Conservation (phyloP, 352 stramenopile genomes). For the Phytopythium cucurbitacearum region DNA sequence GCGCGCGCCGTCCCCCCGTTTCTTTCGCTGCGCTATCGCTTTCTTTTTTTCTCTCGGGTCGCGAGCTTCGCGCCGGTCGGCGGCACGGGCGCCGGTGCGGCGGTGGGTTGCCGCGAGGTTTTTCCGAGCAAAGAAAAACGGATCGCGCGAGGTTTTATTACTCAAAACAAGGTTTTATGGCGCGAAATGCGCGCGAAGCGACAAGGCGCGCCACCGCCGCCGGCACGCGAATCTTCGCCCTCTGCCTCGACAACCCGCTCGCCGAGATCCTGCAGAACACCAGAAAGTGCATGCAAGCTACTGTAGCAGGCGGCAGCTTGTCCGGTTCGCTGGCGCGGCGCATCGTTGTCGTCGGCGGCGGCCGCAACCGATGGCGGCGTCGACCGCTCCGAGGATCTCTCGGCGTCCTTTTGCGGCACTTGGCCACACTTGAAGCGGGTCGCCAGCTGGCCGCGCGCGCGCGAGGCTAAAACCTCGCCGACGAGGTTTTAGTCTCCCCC, state of each 20-base stretch:
- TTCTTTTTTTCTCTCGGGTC: constrained; percentile 6
- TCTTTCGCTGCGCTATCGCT: constrained; percentile 3
- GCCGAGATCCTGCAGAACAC: too few species aligned
- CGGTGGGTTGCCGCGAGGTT: constrained; percentile 21
- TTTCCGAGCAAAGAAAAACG: constrained; percentile 4
- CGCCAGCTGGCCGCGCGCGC: not conserved
- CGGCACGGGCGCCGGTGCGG: not conserved
- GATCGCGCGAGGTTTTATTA: constrained; percentile 16
- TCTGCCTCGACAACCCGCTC: too few species aligned
- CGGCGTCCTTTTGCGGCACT: too few species aligned
- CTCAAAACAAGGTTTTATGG: constrained; percentile 2
- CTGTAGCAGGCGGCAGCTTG: too few species aligned
- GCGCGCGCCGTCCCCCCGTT: not conserved
- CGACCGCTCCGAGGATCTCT: too few species aligned
- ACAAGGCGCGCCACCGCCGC: too few species aligned
- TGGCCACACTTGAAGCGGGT: not conserved
- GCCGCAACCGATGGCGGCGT: too few species aligned
- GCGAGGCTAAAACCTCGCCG: not conserved
- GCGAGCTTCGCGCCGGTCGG: not conserved
- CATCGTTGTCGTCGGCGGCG: too few species aligned
- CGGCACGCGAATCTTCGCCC: too few species aligned
- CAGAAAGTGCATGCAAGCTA: too few species aligned
- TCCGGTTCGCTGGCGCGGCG: too few species aligned
- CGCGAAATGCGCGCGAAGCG: not conserved
- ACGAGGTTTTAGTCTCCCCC: not conserved